Base-by-base conservation (phyloP, 2,329 filamentous ascomycete genomes). In the Pseudogymnoascus sp. region DNA sequence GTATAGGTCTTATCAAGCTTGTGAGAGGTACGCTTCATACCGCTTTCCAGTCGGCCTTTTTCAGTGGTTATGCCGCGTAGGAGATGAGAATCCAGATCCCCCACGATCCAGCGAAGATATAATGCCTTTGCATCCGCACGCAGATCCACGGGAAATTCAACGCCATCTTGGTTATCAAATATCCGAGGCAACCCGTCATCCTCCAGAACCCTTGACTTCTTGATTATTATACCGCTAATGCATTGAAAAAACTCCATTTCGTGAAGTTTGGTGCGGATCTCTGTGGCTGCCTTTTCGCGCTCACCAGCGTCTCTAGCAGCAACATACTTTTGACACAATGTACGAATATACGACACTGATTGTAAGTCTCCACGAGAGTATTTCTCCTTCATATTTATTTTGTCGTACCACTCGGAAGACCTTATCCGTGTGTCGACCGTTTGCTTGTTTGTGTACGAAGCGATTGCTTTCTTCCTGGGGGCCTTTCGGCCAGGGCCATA, bases 111-210 rank as follows among this genome's bases (percentile, higher is more conserved):
- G 18, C 75, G 75, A 35, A 68, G 69, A 63, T 77, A 78, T 0
- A 83, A 66, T 20, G 77, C 74, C 39, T 73, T 68, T 0, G 78
- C 75, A 61, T 82, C 80, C 0, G 75, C 74, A 15, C 70, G 68
- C 9, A 83, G 71, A 62, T 82, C 79, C 60, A 66, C 74, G 0
- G 80, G 79, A 38, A 76, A 78, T 0, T 66, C 15, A 5, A 71
- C 63, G 1, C 62, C 63, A 4, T 62, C 61, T n/a, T 60, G 36
- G 1, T 64, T 38, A 14, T 68, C 67, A 64, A 80, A 79, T 9
- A 82, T 74, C 0, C 70, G 68, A 0, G 73, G 71, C 0, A 81
- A 67, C 0, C 77, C 77, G 2, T 69, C 63, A 28, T 74, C 35
- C 5, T 70, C 68, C 9, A 71, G 58, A 7, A 70, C 60, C 33